Evolutionary conservation across 1,284 basidiomycete species (phyloP), one percentile per base, ranked within the genome.

Genomic region (Garcileccinum viscosum): DNA sequence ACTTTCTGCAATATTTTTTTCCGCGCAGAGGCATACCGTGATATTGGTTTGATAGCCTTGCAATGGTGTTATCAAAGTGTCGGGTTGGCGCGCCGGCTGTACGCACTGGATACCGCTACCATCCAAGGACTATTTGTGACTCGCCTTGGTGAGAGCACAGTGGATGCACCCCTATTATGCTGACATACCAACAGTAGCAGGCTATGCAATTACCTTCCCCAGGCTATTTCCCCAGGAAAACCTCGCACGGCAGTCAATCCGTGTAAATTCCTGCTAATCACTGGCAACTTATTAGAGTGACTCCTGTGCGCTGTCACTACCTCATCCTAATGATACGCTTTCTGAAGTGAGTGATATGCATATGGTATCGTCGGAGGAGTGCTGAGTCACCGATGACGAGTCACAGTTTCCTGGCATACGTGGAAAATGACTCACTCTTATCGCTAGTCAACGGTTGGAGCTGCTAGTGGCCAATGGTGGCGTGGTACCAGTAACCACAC

Each of bases 61-160:
- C 84, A 67, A 74, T 90, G 67, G 75, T 79, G 5, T 89, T 88
- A 78, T 27, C 86, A 84, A 1, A 83, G 81, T 63, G 78, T 89
- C 62, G 86, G 84, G 78, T 89, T 62, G 86, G 84, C 68, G 84
- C 85, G 9, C 75, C 89, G 11, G 84, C 86, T 1, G 81, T 53
- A 80, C 40, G 87, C 88, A n/a, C 88, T 89, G 72, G 89, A 91
- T 72, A 80, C 83, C 27, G 82, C 83, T 27, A 60, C 69, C 33
- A 35, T 9, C 50, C 33, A 74, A 75, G 62, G 61, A 44, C 27
- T 24, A 53, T 30, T 70, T 66, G 65, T 72, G 30, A 69, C 71
- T 62, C 3, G 47, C 62, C 17, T 33, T 32, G n/a, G 24, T n/a
- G n/a, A n/a, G n/a, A n/a, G n/a, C n/a, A n/a, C n/a, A n/a, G n/a